Percentiles rank a stretch among this genome's conserved stretches.
Conservation (phyloP, 2,329 filamentous ascomycete species). For the Claviceps purpurea region DNA sequence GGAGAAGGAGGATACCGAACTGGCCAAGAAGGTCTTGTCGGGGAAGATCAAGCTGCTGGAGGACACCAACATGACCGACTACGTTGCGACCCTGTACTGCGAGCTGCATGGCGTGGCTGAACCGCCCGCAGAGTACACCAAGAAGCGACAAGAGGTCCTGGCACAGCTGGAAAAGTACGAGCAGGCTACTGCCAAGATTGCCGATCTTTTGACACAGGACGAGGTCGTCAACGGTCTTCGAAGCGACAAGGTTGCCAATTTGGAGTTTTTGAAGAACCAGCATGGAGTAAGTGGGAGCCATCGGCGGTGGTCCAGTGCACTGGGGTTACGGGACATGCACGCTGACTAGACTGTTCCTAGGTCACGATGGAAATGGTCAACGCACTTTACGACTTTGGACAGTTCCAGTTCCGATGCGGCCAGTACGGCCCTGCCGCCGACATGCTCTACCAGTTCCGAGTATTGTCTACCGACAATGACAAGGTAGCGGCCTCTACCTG, state of each 20-base stretch:
- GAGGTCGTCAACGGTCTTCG: constrained; percentile 82
- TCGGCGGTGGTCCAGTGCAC: not conserved
- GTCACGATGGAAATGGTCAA: constrained; percentile 93
- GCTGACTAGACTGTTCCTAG: constrained; percentile 21
- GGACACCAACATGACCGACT: constrained; percentile 98
- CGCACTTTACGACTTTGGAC: constrained; percentile 86
- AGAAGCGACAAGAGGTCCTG: constrained; percentile 82
- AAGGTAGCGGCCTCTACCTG: constrained; percentile 91
- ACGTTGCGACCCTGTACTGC: constrained; percentile 81
- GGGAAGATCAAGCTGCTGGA: constrained; percentile 90
- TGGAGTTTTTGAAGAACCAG: constrained; percentile 94
- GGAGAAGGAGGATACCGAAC: constrained; percentile 47
- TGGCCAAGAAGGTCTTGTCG: constrained; percentile 59
- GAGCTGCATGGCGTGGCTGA: constrained; percentile 72
- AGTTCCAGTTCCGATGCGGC: constrained; percentile 96
- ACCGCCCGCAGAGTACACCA: constrained; percentile 70
- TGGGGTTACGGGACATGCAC: too few relatives aligned
- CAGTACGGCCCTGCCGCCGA: constrained; percentile 85
- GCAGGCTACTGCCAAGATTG: constrained; percentile 79
- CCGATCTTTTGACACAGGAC: constrained; percentile 72
- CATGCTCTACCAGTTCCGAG: constrained; percentile 92
- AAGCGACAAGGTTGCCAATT: constrained; percentile 96
- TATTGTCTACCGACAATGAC: constrained; percentile 96
- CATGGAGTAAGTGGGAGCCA: constrained; percentile 54
- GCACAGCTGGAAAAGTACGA: constrained; percentile 70